These are phyloP conservation scores for Wickerhamiella azymoides DNA, from an alignment of 805 yeast species.

Conservation along the genomic window DNA sequence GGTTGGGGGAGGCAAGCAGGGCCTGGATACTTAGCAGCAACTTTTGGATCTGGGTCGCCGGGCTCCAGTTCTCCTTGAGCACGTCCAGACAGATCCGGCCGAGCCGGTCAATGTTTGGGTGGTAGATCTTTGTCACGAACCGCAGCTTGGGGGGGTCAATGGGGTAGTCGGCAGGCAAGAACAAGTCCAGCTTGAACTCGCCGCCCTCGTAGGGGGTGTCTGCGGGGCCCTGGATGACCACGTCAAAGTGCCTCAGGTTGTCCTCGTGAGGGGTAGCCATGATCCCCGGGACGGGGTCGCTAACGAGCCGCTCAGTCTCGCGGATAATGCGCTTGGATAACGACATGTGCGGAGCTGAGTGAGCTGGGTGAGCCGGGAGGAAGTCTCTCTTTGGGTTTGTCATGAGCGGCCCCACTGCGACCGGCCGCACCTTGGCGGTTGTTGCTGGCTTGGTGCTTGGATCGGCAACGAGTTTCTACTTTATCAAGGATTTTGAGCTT, in stretches of 20 bases:
- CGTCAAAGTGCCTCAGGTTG: constrained; percentile 84
- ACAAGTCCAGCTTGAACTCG: constrained; percentile 67
- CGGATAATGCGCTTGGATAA: constrained; percentile 88
- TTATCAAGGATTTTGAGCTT: constrained; percentile 22
- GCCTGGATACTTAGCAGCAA: constrained; percentile 87
- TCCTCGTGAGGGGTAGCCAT: constrained; percentile 89
- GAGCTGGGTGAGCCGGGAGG: no score
- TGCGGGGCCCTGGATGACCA: constrained; percentile 79
- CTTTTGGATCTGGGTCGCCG: constrained; percentile 91
- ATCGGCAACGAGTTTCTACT: constrained; percentile 17
- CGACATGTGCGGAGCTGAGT: no score
- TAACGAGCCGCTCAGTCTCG: constrained; percentile 84
- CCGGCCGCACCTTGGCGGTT: constrained; percentile 22
- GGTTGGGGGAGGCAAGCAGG: constrained; percentile 86
- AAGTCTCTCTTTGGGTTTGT: no score
- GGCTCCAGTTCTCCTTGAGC: constrained; percentile 91
- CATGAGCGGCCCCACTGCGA: constrained; percentile 18
- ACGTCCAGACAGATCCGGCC: constrained; percentile 95
- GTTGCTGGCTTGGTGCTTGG: constrained; percentile 20
- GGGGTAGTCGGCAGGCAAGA: constrained; percentile 92
- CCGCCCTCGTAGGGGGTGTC: constrained; percentile 82
- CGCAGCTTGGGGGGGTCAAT: constrained; percentile 96
- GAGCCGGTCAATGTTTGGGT: constrained; percentile 88
- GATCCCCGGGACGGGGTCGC: constrained; percentile 96
- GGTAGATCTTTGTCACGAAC: constrained; percentile 85